These are phyloP conservation scores for Gossypium ekmanianum DNA, from an alignment of 345 rosid genomes.

Conservation along the genomic window DNA sequence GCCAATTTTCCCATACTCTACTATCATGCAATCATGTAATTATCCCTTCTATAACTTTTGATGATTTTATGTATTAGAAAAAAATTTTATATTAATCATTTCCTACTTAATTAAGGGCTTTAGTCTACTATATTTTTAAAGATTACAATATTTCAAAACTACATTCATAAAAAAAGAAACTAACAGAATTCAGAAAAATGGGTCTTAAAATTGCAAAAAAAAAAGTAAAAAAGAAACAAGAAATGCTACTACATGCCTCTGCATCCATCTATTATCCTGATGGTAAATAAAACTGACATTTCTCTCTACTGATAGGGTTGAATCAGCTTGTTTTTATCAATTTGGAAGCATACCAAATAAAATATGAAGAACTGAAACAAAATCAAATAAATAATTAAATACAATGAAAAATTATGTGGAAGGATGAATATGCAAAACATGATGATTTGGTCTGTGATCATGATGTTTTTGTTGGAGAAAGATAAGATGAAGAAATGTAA, in stretches of 20 bases:
- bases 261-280: not conserved
- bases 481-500: not conserved
- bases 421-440: constrained; percentile 3
- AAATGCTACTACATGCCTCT: not conserved
- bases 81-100: no score
- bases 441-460: not conserved
- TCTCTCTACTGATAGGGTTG: not conserved
- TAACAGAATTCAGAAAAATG: not conserved
- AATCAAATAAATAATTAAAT: not conserved
- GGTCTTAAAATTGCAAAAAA: not conserved
- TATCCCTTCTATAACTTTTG: not conserved
- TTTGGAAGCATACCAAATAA: not conserved
- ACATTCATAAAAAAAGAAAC: not conserved
- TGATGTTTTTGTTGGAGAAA: not conserved
- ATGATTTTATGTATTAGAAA: not conserved
- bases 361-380: not conserved
- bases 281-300: not conserved
- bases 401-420: not conserved
- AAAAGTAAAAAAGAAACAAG: no score
- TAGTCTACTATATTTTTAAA: not conserved
- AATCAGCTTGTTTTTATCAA: not conserved
- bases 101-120: no score
- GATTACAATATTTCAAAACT: not conserved
- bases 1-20: not conserved
- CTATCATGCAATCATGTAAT: not conserved